Evolutionary conservation across 2,329 filamentous ascomycete species (phyloP), one percentile per base, ranked within the genome.

Genomic region (Botrytis squamosa): DNA sequence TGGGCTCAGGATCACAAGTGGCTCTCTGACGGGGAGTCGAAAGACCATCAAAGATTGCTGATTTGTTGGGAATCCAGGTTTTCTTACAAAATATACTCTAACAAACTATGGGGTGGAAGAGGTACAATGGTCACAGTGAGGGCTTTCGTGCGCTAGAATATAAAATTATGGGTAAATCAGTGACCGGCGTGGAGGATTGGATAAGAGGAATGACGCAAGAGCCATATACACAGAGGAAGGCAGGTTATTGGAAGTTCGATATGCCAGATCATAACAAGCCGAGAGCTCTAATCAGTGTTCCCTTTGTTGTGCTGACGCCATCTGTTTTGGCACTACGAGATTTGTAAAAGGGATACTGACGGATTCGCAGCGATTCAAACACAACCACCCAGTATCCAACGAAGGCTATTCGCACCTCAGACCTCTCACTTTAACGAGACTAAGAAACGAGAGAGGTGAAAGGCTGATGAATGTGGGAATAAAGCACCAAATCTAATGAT

Each of bases 31-130:
- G 75, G 77, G 77, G 77, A 78, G 73, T 78, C 76, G 77, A 78
- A 78, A 81, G 79, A 80, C 78, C 78, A 81, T 81, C 77, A 70
- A 70, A 70, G 68, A 70, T 25, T 44, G 8, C n/a, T 6, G 20
- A 18, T 62, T 59, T 6, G 46, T 25, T 25, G 16, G 0, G 4
- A 16, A 18, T 3, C 0, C 4, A 1, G 0, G 0, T 1, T 1
- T 10, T 33, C 10, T 59, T 4, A 18, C 1, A 22, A 22, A 33
- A 9, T 60, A 36, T 60, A 22, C 36, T 22, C 18, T 4, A 1
- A 33, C 33, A 33, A 33, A 33, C 33, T 33, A 33, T 44, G 25
- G 22, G 1, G 22, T 49, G 10, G 22, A 12, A 49, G 9, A 25
- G 22, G 22, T 2, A 1, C 4, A 25, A 14, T 5, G 5, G 0